Conservation (phyloP, 306 rosid genomes). For the Cucurbita maxima region DNA sequence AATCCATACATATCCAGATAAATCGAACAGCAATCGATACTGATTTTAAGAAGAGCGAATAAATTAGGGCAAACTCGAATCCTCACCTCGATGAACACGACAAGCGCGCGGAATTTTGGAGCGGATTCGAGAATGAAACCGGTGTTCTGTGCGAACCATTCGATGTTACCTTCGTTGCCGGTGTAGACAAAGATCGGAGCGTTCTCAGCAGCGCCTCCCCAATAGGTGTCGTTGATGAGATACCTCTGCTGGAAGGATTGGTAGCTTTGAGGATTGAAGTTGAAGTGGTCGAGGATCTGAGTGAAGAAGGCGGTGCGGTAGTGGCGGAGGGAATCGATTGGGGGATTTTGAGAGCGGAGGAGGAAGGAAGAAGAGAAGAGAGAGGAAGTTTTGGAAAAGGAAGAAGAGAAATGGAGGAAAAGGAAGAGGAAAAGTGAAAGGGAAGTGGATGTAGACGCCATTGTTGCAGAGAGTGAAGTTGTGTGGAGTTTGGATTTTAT, state of each 20-base stretch:
- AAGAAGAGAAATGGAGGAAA: conserved; percentile 1
- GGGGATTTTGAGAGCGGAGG: conserved; percentile 13
- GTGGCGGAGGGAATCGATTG: conserved; percentile 10
- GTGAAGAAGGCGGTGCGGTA: conserved; percentile 53
- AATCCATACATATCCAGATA: too few species aligned
- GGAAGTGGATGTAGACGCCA: neutral
- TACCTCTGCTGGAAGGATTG: conserved; percentile 63
- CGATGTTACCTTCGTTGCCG: conserved; percentile 78
- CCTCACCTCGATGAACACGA: conserved; percentile 77
- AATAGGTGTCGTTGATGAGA: conserved; percentile 48
- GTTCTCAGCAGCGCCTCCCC: conserved; percentile 67
- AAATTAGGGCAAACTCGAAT: neutral
- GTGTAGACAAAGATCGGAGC: conserved; percentile 88
- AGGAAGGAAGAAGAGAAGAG: conserved; percentile 32
- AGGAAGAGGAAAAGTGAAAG: conserved; percentile 11
- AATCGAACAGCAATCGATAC: neutral
- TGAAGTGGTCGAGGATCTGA: conserved; percentile 82
- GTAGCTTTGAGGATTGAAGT: conserved; percentile 54
- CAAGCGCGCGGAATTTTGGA: conserved; percentile 56
- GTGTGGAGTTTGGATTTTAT: neutral
- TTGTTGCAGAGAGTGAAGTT: neutral
- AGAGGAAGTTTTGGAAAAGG: conserved; percentile 13
- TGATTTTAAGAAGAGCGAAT: neutral
- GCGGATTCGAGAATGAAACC: conserved; percentile 63
- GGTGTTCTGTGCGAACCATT: conserved; percentile 75